Evolutionary conservation across 495 filamentous ascomycete genomes (phyloP), one percentile per base, ranked within the genome.

Genomic region (Aspergillus egyptiacus): DNA sequence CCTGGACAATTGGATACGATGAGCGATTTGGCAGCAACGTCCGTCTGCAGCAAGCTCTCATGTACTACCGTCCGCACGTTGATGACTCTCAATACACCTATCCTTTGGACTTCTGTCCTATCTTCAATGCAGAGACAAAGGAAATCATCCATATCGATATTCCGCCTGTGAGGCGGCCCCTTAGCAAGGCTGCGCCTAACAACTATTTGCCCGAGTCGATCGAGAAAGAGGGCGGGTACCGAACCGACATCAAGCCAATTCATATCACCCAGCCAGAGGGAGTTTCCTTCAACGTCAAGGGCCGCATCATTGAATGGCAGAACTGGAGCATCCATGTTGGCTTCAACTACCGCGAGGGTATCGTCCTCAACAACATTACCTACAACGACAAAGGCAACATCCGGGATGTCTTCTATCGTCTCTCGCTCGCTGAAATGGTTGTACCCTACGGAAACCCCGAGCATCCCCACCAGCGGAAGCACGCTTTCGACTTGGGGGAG

Each of bases 351-450:
- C 80, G 87, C n/a, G 91, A 96, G 64, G 91, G 91, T 23, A 86
- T 96, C 49, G 83, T 95, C 13, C 75, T 96, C 17, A 91, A 87
- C 66, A 89, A 96, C 65, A 87, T 96, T 62, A 90, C 85, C 27
- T 91, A 83, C 72, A 91, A 90, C 59, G 91, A 95, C 67, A 86
- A 89, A 59, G 89, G 89, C 30, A 84, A 71, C 28, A 76, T 86
- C 34, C 79, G 91, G 23, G 85, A 85, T 0, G 69, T 94, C 25
- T 95, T 96, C 71, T 95, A 91, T 72, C 80, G 91, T 46, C 73
- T 96, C n/a, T 95, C 89, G 1, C 75, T 96, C 5, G 87, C 90
- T 2, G 91, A 96, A 73, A 96, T 96, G 91, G 90, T 95, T 1
- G 91, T 96, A 2, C 91, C 91, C 3, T 96, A 96, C 63, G 91